A percentile compares a stretch with the other conserved stretches of the same genome.
Conservation (phyloP, 2,329 filamentous ascomycete genomes). For the Trichoderma koningii region DNA sequence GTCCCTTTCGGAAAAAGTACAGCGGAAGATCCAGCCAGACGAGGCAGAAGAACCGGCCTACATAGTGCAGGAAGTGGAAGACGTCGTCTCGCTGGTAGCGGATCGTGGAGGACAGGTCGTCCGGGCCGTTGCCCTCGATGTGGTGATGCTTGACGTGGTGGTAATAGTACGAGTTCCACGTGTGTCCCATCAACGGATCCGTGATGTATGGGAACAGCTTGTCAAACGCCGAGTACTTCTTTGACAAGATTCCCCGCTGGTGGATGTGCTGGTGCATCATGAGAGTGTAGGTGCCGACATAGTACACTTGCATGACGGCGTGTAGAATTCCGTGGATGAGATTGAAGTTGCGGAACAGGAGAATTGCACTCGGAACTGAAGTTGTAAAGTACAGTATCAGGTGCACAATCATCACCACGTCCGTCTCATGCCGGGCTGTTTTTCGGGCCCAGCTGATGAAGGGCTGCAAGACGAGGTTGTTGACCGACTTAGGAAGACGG, state of each 20-base stretch:
- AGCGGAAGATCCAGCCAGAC: slow-evolving; percentile 74
- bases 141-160: slow-evolving; percentile 88
- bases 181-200: slow-evolving; percentile 78
- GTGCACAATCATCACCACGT: slow-evolving; percentile 78
- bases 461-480: slow-evolving; percentile 56
- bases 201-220: slow-evolving; percentile 69
- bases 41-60: slow-evolving; percentile 71
- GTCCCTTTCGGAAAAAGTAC: slow-evolving; percentile 70
- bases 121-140: slow-evolving; percentile 76
- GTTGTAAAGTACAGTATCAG: slow-evolving; percentile 71
- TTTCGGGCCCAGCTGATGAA: slow-evolving; percentile 59
- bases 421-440: slow-evolving; percentile 66
- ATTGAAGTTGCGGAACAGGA: slow-evolving; percentile 66
- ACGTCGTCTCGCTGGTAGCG: slow-evolving; percentile 72
- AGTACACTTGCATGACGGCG: slow-evolving; percentile 65
- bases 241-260: slow-evolving; percentile 66
- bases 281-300: slow-evolving; percentile 73
- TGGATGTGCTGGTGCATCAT: slow-evolving; percentile 88
- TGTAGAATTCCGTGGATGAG: slow-evolving; percentile 70
- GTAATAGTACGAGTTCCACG: slow-evolving; percentile 83
- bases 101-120: slow-evolving; percentile 75
- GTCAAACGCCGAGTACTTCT: slow-evolving; percentile 60
- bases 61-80: slow-evolving; percentile 68
- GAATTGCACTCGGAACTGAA: slow-evolving; percentile 67
- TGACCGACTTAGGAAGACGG: slow-evolving; percentile 43